Evolutionary conservation across 2,329 filamentous ascomycete species (phyloP).

Genomic region (Aschersonia sp.): DNA sequence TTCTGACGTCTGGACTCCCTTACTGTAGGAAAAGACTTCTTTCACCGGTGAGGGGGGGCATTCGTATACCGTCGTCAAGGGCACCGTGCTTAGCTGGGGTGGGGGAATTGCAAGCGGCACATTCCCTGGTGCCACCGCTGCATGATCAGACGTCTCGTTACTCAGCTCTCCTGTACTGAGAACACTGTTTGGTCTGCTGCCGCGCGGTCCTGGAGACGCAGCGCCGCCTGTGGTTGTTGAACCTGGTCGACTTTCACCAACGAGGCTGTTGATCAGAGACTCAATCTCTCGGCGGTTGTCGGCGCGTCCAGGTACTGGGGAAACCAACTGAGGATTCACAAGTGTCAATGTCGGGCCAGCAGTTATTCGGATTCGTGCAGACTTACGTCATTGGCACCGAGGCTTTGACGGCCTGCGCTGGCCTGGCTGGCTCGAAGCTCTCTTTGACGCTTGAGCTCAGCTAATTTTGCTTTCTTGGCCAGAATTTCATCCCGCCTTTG

Average conservation of each 20-base stretch:
- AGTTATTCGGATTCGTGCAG: conserved; percentile 3
- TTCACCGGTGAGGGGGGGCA: conserved; percentile 59
- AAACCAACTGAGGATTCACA: conserved; percentile 29
- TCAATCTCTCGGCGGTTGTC: conserved; percentile 68
- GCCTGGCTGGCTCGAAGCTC: conserved; percentile 70
- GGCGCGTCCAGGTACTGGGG: conserved; percentile 55
- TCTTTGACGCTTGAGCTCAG: conserved; percentile 85
- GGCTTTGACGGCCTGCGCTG: conserved; percentile 51
- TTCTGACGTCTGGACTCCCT: conserved; percentile 82
- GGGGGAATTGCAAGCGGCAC: conserved; percentile 21
- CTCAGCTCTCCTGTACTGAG: conserved; percentile 71
- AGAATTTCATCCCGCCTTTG: conserved; percentile 91
- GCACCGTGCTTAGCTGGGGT: conserved; percentile 51
- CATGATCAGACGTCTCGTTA: conserved; percentile 53
- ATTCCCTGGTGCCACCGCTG: conserved; percentile 27
- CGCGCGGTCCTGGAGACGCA: conserved; percentile 50
- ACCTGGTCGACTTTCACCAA: conserved; percentile 61
- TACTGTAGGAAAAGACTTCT: conserved; percentile 92
- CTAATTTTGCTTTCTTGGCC: conserved; percentile 92
- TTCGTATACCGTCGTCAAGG: conserved; percentile 67
- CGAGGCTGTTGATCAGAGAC: conserved; percentile 67
- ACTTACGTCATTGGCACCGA: conserved; percentile 58
- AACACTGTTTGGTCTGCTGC: conserved; percentile 75
- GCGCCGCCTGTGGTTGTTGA: conserved; percentile 50
- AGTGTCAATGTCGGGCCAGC: not conserved